These are phyloP conservation scores for Peziza echinospora DNA, from an alignment of 495 filamentous ascomycete genomes.

Conservation along the genomic window DNA sequence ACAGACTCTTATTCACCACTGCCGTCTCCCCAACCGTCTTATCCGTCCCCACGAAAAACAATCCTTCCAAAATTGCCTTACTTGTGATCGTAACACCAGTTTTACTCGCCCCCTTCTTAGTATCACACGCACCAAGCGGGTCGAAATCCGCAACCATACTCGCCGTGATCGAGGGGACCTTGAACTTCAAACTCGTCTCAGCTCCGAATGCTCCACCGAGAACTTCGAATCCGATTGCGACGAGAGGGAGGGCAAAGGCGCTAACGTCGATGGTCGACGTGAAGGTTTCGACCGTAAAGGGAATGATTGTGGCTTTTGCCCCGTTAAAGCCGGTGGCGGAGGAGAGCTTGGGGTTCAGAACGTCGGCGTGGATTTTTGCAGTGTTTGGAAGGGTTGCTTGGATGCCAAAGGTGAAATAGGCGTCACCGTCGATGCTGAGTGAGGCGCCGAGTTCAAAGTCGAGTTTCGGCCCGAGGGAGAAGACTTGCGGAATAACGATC, in stretches of 20 bases:
- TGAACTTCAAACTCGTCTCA: not conserved
- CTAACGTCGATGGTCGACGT: slow-evolving; percentile 10
- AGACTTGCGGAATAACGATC: slow-evolving; percentile 13
- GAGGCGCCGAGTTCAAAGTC: slow-evolving; percentile 19
- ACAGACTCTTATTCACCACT: not conserved
- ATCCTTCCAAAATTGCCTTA: not conserved
- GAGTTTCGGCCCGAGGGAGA: slow-evolving; percentile 18
- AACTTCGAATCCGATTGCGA: slow-evolving; percentile 20
- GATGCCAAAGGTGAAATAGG: slow-evolving; percentile 19
- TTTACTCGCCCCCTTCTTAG: not conserved
- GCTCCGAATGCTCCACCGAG: not conserved
- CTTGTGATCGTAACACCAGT: not conserved
- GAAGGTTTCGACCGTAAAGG: slow-evolving; percentile 13
- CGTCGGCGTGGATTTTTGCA: slow-evolving; percentile 9
- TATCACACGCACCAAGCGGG: not conserved
- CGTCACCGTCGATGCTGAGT: slow-evolving; percentile 11
- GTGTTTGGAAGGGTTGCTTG: slow-evolving; percentile 15
- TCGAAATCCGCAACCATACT: not conserved
- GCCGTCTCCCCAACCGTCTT: not conserved
- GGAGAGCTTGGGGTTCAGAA: slow-evolving; percentile 10
- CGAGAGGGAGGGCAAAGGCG: slow-evolving; percentile 19
- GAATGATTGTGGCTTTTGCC: slow-evolving; percentile 7
- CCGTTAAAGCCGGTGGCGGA: slow-evolving; percentile 15
- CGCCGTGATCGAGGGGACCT: not conserved
- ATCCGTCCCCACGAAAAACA: not conserved